A percentile compares a stretch with the other conserved stretches of the same genome.
Evolutionary conservation across 495 filamentous ascomycete species (phyloP).

Genomic region (Aspergillus nanangensis): DNA sequence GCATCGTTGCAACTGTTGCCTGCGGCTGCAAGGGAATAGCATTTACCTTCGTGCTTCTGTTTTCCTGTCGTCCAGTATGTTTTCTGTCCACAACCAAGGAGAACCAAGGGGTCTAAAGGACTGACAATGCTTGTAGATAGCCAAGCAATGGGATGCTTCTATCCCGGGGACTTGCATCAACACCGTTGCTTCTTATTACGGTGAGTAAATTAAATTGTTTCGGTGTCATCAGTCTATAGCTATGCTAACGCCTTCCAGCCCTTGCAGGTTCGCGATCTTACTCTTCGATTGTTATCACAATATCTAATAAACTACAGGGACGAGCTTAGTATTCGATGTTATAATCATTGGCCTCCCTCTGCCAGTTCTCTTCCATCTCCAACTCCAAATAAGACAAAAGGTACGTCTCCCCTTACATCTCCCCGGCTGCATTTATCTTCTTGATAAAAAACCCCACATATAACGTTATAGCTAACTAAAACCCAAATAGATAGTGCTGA

Average conservation of each 20-base stretch:
- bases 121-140: constrained; percentile 18
- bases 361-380: constrained; percentile 35
- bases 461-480: constrained; percentile 16
- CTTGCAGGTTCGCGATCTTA: too few relatives aligned
- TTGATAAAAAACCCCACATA: too few relatives aligned
- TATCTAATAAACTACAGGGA: constrained; percentile 12
- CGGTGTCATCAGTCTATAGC: too few relatives aligned
- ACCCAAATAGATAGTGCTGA: not conserved
- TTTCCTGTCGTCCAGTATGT: constrained; percentile 37
- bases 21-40: constrained; percentile 32
- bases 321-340: constrained; percentile 42
- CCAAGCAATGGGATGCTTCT: constrained; percentile 41
- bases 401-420: constrained; percentile 7
- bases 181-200: constrained; percentile 38
- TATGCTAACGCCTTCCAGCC: too few relatives aligned
- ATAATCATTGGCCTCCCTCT: constrained; percentile 47
- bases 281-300: too few relatives aligned
- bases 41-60: constrained; percentile 19
- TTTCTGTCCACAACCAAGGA: too few relatives aligned
- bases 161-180: constrained; percentile 38
- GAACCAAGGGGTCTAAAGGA: not conserved
- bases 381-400: constrained; percentile 26
- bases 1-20: constrained; percentile 27
- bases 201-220: too few relatives aligned
- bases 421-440: too few relatives aligned